Conservation (phyloP, 805 yeast species). For the Yarrowia deformans region DNA sequence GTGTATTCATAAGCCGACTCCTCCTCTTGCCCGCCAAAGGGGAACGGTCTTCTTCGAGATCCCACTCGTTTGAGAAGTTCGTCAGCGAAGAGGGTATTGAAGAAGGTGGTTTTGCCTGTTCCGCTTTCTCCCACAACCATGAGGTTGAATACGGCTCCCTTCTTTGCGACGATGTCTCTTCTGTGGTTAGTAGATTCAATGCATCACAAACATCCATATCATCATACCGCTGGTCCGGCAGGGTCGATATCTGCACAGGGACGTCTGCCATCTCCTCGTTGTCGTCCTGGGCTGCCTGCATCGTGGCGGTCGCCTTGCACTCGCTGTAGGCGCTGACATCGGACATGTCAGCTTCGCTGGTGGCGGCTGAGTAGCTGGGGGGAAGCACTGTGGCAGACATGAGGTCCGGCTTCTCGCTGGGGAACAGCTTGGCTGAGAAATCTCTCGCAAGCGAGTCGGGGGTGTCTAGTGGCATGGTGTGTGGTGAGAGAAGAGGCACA, state of each 20-base stretch:
- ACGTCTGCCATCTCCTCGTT: slow-evolving; percentile 16
- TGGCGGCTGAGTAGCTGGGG: slow-evolving; percentile 32
- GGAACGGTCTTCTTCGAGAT: slow-evolving; percentile 62
- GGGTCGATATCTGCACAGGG: slow-evolving; percentile 18
- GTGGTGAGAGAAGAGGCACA: slow-evolving; percentile 22
- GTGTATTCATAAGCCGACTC: slow-evolving; percentile 29
- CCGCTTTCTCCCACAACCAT: slow-evolving; percentile 80
- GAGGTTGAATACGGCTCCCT: slow-evolving; percentile 77
- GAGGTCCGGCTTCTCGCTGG: slow-evolving; percentile 14
- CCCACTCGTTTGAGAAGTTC: slow-evolving; percentile 53
- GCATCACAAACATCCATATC: slow-evolving; percentile 33
- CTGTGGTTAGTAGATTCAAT: slow-evolving; percentile 42
- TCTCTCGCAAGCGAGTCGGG: slow-evolving; percentile 31
- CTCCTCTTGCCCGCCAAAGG: slow-evolving; percentile 62
- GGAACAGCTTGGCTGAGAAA: slow-evolving; percentile 29
- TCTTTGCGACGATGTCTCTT: slow-evolving; percentile 52
- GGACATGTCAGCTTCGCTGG: slow-evolving; percentile 36
- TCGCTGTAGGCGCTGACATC: slow-evolving; percentile 33
- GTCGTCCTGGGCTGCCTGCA: not conserved
- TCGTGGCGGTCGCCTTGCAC: slow-evolving; percentile 13
- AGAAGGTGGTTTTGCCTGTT: slow-evolving; percentile 75
- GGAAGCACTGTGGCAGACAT: slow-evolving; percentile 19
- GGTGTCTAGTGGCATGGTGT: slow-evolving; percentile 22
- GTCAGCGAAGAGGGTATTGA: slow-evolving; percentile 67
- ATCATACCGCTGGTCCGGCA: slow-evolving; percentile 40